Base-by-base conservation (phyloP, 2,329 filamentous ascomycete species). In the Chrysoporthe austroafricana region DNA sequence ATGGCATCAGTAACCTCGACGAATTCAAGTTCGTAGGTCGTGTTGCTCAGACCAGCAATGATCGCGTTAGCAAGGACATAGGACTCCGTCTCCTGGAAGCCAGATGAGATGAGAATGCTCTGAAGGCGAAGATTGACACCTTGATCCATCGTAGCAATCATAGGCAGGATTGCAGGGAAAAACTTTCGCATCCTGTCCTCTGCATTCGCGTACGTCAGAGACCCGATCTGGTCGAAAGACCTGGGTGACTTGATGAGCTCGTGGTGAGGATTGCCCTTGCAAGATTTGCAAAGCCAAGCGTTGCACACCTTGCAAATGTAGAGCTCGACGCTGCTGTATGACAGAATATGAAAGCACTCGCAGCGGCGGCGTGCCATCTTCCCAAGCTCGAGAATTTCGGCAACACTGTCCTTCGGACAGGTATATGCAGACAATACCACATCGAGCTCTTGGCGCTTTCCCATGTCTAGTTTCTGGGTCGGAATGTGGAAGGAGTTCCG, bases 221-320 rank as follows among this genome's bases (percentile, higher is more conserved):
- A 61, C 8, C 43, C 62, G 5, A 68, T 26, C 9, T 66, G 50
- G 18, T 70, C 62, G 39, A 66, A 54, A 1, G 66, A 61, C 21
- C 48, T 16, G 21, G 11, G n/a, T 16, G 59, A 65, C 2, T 63
- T 39, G 5, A 16, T 26, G 60, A 77, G 77, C 1, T 72, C 34
- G 67, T 83, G 81, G 0, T 56, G 44, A 0, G 81, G 81, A 43
- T 82, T 82, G 1, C 80, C 79, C 9, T 73, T 71, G 66, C 81
- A 83, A 39, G 69, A 73, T 13, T 69, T 68, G 71, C 81, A 83
- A 16, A 79, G 77, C n/a, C 76, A 76, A 7, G 74, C 74, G 7
- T 67, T 71, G 66, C 81, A 83, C 5, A 72, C 69, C 0, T 50
- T n/a, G 66, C 81, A 83, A 7, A 57, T 54, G 18, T 61, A 60